Base-by-base conservation (phyloP, 2,329 filamentous ascomycete species). In the Aureobasidium mangrovei region DNA sequence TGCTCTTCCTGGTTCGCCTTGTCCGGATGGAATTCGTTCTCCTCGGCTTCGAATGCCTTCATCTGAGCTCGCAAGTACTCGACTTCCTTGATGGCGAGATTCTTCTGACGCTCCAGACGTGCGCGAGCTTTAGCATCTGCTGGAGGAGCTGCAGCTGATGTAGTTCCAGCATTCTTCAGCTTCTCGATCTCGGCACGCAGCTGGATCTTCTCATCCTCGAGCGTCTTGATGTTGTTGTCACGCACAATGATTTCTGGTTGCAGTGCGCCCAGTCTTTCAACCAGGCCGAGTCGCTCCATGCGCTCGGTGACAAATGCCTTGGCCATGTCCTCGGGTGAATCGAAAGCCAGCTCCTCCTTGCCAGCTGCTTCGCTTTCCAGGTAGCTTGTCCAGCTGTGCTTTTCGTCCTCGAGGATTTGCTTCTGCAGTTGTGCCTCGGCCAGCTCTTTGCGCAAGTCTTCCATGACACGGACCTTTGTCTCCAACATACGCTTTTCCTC, bases 31-130 rank as follows among this genome's bases (percentile, higher is more conserved):
- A 96, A 86, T 0, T 91, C 91, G 52, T 83, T 81, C 63, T 97
- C 91, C 69, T 98, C 93, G 0, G 82, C 80, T 63, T 97, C 88
- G 57, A 94, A 73, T 0, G 87, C 85, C 70, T 91, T 91, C 53
- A 97, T 78, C 69, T 98, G 93, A 0, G 89, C 91, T 26, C 93
- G 86, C 5, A 98, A 78, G 66, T 95, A 95, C 61, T 96, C 91
- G 0, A 93, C 88, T 67, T 98, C 94, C 65, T 96, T 96, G 27
- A 89, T 78, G 0, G 91, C 89, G 6, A 98, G 78, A 0, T 79
- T 81, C 56, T 88, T 86, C 66, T 97, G 91, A 56, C 93, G 80
- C 63, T 98, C 91, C 0, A 96, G 73, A 32, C 93, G 81, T 52
- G 86, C 74, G 41, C 83, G 84, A 1, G 80, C 78, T 70, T 90